Base-by-base conservation (phyloP, 2,329 filamentous ascomycete species). In the Pyricularia sp. region DNA sequence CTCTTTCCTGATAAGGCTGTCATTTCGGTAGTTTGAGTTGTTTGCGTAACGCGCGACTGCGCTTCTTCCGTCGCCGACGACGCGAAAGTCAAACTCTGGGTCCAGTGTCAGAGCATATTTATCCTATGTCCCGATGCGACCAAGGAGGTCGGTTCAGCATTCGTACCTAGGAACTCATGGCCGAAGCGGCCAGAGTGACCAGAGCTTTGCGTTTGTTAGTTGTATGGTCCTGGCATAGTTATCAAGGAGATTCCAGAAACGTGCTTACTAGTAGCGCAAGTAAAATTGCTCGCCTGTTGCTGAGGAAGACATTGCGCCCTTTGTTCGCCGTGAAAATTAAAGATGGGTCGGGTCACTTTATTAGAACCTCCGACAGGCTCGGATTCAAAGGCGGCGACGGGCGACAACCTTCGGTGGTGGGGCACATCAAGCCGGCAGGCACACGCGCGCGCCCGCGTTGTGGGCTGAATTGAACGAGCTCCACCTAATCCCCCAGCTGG, bases 21-120 rank as follows among this genome's bases (percentile, higher is more conserved):
- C 94, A 78, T 99, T 99, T 73, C 94, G 88, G 79, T 99, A 99
- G 79, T 99, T 99, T 66, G 93, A 97, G 78, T 99, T 99, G 82
- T 99, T 99, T 69, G 94, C 94, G 78, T 99, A 99, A 77, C 94
- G 88, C 35, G 93, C 92, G 64, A 94, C 90, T 8, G 94, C 94
- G 74, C 93, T 97, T 67, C 91, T 87, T 63, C 94, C 94, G 75
- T 99, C 94, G 65, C 91, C 91, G 60, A 97, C 85, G 28, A 92
- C 91, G 65, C 93, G 86, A 73, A 99, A 94, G 75, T 99, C 94
- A 76, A 99, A 99, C 77, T 99, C 93, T 97, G 1, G 72, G 68
- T 19, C 30, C 12, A 19, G 5, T 19, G 55, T 59, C 26, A 59
- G 24, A 28, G 12, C 13, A 26, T 2, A 5, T 28, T 30, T 1